Evolutionary conservation across 306 rosid species (phyloP).

Genomic region (Pterocarpus santalinus): DNA sequence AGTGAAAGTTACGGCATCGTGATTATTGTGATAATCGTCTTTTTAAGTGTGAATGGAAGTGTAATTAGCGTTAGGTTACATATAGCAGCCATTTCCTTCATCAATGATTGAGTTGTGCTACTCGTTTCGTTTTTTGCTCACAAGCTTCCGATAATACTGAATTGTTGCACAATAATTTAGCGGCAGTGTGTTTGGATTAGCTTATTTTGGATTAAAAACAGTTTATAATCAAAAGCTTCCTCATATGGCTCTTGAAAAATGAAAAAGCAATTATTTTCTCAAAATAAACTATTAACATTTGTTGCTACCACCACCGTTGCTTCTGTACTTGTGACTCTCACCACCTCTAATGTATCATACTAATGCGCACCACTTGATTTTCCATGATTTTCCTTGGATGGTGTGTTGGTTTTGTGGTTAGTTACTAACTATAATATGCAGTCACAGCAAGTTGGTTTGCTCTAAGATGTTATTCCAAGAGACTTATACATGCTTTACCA

Average conservation of each 20-base stretch:
- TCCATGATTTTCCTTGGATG: constrained; percentile 1
- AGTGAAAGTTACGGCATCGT: background rate
- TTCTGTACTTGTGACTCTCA: background rate
- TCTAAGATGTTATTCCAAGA: constrained; percentile 11
- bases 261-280: no score
- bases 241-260: no score
- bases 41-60: constrained; percentile 2
- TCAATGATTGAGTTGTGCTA: background rate
- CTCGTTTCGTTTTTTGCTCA: background rate
- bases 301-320: background rate
- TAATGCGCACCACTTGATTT: constrained; percentile 4
- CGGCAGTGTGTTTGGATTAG: background rate
- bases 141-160: no score
- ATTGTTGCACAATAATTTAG: no score
- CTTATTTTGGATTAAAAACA: background rate
- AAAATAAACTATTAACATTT: background rate
- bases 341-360: background rate
- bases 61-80: background rate
- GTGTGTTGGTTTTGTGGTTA: background rate
- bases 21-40: background rate
- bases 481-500: constrained; percentile 45
- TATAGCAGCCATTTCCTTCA: background rate
- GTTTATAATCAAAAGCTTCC: background rate
- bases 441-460: constrained; percentile 32
- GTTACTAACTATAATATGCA: background rate